Conservation (phyloP, 352 stramenopile species). For the Globisporangium spiculum region DNA sequence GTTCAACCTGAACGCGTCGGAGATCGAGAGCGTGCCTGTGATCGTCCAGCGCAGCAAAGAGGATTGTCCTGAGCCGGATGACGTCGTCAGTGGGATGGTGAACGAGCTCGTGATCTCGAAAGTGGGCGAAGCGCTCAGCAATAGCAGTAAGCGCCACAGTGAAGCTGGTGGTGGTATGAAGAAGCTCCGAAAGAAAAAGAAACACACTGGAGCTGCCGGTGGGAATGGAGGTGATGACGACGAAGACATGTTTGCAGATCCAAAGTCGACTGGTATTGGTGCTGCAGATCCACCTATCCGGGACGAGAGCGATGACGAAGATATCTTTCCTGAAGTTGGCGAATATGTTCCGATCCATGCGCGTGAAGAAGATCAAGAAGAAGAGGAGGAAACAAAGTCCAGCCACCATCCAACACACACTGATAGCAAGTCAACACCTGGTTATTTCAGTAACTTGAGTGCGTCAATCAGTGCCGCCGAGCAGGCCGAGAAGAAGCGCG, state of each 20-base stretch:
- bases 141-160: conserved; percentile 14
- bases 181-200: conserved; percentile 44
- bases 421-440: conserved; percentile 6
- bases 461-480: conserved; percentile 62
- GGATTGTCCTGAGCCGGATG: conserved; percentile 57
- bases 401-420: not conserved
- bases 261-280: not conserved
- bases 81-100: conserved; percentile 53
- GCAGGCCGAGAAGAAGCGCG: conserved; percentile 33
- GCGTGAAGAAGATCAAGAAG: conserved; percentile 24
- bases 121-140: conserved; percentile 34
- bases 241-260: not conserved
- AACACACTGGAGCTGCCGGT: not conserved
- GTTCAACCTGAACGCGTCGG: conserved; percentile 43
- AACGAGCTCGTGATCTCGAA: conserved; percentile 42
- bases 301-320: conserved; percentile 50
- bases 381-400: not conserved
- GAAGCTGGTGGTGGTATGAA: conserved; percentile 20
- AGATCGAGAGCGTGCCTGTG: conserved; percentile 50
- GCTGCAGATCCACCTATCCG: not conserved
- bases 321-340: conserved; percentile 73
- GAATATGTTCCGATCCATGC: conserved; percentile 71
- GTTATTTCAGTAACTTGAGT: conserved; percentile 73
- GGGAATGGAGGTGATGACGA: conserved; percentile 4
- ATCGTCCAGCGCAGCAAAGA: conserved; percentile 74